Base-by-base conservation (phyloP, 306 rosid genomes). In the Canavalia ensiformis region DNA sequence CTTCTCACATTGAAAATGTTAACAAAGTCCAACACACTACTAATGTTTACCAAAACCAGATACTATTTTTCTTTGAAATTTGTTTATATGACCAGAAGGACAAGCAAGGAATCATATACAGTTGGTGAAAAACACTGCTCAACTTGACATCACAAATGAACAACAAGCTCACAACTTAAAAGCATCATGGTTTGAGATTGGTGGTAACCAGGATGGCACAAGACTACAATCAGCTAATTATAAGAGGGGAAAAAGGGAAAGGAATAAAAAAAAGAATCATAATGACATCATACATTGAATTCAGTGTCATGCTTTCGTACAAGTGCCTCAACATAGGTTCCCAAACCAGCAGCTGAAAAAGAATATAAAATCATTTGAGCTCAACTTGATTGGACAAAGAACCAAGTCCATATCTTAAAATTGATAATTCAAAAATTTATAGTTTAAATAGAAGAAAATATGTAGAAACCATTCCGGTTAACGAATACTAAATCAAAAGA, bases 301-400 rank as follows among this genome's bases (percentile, higher is more conserved):
- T 94, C 98, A 62, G 89, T 81, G 33, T 92, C 97, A 50, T 94
- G 98, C 80, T 84, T 90, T 81, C 98, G 92, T 77, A 88, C 92
- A 78, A 94, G 98, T 56, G 97, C 97, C 88, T 94, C 98, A 31
- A 94, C 97, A 80, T 94, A 92, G 85, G 88, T 92, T 83, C 98
- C 98, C 91, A 94, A 83, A 75, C 98, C 98, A 88, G 95, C 92
- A 88, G 98, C 98, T 94, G 98, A 56, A 84, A 52, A 81, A 46
- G 25, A 82, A 85, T 54, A 80, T 13, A 34, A 77, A 72, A 85
- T 72, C 63, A 25, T 49, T 67, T 33, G 33, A 60, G 51, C 29
- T 72, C 31, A 31, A 45, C 62, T 72, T 30, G 50, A 74, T 49
- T 42, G 42, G 45, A 30, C 46, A 51, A 54, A 34, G 57, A 49